Conservation (phyloP, 805 yeast genomes). For the Metahyphopichia silvanorum region DNA sequence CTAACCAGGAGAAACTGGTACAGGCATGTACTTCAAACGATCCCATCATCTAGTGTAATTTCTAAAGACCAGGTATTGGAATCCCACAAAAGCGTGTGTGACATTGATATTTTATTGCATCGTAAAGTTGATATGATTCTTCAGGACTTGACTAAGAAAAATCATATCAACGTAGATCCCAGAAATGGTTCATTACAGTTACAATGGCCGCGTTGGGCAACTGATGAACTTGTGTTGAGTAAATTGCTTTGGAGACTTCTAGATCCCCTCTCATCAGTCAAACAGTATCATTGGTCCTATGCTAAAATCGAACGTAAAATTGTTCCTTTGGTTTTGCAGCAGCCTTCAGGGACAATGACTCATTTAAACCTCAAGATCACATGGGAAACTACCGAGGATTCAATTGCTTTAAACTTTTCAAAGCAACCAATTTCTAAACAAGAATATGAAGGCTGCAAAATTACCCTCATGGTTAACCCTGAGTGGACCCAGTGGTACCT, state of each 20-base stretch:
- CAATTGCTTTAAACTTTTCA: conserved; percentile 8
- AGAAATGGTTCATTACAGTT: conserved; percentile 7
- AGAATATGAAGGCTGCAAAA: conserved; percentile 6
- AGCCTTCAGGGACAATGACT: conserved; percentile 8
- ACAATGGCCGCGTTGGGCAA: conserved; percentile 6
- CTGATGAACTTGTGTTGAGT: conserved; percentile 17
- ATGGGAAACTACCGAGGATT: conserved; percentile 2
- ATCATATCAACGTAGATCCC: not conserved
- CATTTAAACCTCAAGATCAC: conserved; percentile 21
- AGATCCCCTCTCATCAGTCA: conserved; percentile 27
- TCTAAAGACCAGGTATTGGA: conserved; percentile 2
- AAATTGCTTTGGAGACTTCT: conserved; percentile 25
- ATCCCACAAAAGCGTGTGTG: conserved; percentile 4
- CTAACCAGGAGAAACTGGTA: conserved; percentile 59
- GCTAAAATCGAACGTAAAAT: conserved; percentile 33
- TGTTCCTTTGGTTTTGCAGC: conserved; percentile 19
- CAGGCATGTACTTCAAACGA: conserved; percentile 33
- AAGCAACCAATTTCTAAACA: conserved; percentile 20
- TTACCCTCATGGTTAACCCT: not conserved
- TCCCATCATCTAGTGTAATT: conserved; percentile 11
- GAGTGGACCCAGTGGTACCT: conserved; percentile 28
- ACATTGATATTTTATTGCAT: conserved; percentile 4
- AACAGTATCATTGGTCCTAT: conserved; percentile 37
- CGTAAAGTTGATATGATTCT: conserved; percentile 6
- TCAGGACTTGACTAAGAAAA: conserved; percentile 1